Conservation (phyloP, 2,329 filamentous ascomycete genomes). For the Diaporthe eres region DNA sequence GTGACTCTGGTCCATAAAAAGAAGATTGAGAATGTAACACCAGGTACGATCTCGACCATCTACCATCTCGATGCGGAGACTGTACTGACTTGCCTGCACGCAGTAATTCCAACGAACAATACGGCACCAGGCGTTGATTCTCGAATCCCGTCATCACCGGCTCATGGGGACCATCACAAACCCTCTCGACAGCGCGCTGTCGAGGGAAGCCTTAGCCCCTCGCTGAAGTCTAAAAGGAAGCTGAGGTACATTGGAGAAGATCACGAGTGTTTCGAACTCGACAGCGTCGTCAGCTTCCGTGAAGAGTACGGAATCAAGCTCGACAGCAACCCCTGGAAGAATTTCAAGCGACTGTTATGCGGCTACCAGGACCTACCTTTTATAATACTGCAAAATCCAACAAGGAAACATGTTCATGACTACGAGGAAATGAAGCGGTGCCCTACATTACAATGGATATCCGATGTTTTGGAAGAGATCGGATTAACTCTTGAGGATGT, state of each 20-base stretch:
- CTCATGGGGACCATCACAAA: not conserved
- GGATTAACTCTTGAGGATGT: constrained; percentile 15
- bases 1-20: not conserved
- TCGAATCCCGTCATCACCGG: not conserved
- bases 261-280: constrained; percentile 13
- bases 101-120: not conserved
- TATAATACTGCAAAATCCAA: constrained; percentile 22
- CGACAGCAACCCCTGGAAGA: constrained; percentile 10
- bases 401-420: not conserved
- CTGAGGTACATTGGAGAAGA: not conserved
- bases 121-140: not conserved
- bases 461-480: not conserved
- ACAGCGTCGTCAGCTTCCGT: not conserved
- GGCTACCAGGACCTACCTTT: constrained; percentile 17
- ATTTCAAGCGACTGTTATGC: constrained; percentile 6
- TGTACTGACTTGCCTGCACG: not conserved
- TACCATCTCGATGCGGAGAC: not conserved
- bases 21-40: not conserved
- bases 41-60: not conserved
- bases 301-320: not conserved
- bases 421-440: constrained; percentile 24
- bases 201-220: not conserved
- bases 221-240: not conserved
- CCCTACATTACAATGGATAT: constrained; percentile 10
- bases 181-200: not conserved